Percentiles rank a stretch among this genome's conserved stretches.
Conservation (phyloP, 2,329 filamentous ascomycete species). For the Tolypocladium tundrense region DNA sequence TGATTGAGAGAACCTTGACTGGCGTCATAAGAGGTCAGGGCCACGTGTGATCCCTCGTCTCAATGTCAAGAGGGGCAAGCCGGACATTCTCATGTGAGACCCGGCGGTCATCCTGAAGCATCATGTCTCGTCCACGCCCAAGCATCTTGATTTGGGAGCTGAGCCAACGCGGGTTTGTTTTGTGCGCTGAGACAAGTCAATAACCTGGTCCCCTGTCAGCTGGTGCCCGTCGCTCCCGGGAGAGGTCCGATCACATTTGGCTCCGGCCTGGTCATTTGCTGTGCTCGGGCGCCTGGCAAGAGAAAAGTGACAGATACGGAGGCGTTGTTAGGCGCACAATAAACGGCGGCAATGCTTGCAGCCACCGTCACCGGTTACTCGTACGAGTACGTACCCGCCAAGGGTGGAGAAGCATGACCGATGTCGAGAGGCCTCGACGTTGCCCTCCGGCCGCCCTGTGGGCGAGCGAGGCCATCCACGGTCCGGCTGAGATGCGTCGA, state of each 20-base stretch:
- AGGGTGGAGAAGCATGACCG: neutral
- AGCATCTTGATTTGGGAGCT: neutral
- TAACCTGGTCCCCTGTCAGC: neutral
- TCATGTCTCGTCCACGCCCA: neutral
- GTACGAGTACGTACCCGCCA: neutral
- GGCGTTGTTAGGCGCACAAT: neutral
- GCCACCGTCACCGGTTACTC: neutral
- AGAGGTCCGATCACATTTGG: neutral
- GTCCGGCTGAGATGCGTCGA: neutral
- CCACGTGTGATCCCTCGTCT: neutral
- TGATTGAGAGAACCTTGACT: neutral
- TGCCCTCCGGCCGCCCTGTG: neutral
- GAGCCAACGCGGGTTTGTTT: neutral
- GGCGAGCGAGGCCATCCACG: neutral
- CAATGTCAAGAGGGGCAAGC: neutral
- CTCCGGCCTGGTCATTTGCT: neutral
- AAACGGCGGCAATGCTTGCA: neutral
- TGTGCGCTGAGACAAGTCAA: neutral
- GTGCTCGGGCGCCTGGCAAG: neutral
- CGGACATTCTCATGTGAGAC: neutral
- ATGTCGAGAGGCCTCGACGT: neutral
- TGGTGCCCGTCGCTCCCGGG: neutral
- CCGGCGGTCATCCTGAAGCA: too few relatives aligned
- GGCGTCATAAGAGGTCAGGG: neutral
- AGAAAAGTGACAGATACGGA: neutral